A percentile compares a stretch with the other conserved stretches of the same genome.
Conservation (phyloP, 768 basidiomycete genomes). For the Suillus weaverae region DNA sequence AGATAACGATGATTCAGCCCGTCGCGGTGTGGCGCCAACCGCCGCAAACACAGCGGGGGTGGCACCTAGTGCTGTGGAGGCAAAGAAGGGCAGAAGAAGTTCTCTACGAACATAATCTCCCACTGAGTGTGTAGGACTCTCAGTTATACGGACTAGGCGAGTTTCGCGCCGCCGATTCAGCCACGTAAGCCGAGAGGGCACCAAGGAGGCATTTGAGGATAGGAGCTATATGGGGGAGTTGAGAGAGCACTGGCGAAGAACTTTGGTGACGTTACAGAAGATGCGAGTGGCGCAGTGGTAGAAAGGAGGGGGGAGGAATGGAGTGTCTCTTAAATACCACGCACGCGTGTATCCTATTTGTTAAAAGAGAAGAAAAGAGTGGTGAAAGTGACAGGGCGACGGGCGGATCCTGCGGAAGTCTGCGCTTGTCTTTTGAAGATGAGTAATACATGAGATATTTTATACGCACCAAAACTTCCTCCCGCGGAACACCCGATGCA, state of each 20-base stretch:
- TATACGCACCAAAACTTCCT: conserved; percentile 63
- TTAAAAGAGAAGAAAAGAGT: not conserved
- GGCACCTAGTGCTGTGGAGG: not conserved
- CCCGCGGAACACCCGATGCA: conserved; percentile 71
- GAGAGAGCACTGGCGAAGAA: not conserved
- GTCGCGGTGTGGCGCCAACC: not conserved
- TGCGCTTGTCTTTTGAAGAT: not conserved
- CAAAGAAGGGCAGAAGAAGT: not conserved
- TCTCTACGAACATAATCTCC: not conserved
- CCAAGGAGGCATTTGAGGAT: not conserved
- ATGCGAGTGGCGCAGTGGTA: not conserved
- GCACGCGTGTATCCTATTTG: not conserved
- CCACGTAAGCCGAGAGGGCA: not conserved
- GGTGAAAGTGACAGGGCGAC: not conserved
- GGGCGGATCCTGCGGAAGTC: not conserved
- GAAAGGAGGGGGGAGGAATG: not conserved
- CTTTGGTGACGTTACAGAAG: not conserved
- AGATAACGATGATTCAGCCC: not conserved
- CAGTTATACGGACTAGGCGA: not conserved
- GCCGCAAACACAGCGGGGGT: not conserved
- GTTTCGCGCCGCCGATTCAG: not conserved
- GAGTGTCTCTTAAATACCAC: not conserved
- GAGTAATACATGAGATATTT: not conserved
- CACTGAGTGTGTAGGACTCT: not conserved
- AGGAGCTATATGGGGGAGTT: not conserved